Base-by-base conservation (phyloP, 2,329 filamentous ascomycete species). In the Colletotrichum tamarilloi region DNA sequence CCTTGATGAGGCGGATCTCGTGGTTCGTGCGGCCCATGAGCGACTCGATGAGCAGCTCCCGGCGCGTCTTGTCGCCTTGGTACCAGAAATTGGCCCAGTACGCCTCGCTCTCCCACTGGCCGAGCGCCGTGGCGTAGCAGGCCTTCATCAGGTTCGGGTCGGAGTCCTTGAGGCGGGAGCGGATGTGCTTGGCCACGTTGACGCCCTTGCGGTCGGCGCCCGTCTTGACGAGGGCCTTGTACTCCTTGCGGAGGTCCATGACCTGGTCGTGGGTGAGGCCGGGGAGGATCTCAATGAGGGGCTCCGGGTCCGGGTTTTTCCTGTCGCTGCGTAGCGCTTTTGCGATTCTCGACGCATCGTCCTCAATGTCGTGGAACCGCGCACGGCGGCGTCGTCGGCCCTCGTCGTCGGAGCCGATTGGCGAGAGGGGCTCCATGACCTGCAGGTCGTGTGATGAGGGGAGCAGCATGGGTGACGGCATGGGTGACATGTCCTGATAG, bases 1-100 rank as follows among this genome's bases (percentile, higher is more conserved):
- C 91, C 82, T 97, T 98, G 86, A 99, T 98, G 74, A 89, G 87
- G 12, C 90, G 88, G 75, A 98, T 94, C 79, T 98, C 97, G n/a
- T 90, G 87, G 81, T 98, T 98, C 32, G 92, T 91, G 6, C 95
- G 91, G 0, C 97, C 97, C 91, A 98, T 97, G 24, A 99, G 88
- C 6, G 92, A 91, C 83, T 99, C 97, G 78, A 98, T 98, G 66
- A 99, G 89, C 46, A 99, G 87, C 82, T 98, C 96, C 6, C 95
- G 91, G 3, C 95, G 90, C 8, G 92, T 94, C 78, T 92, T 94
- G 82, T 96, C 93, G 49, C 92, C 92, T 80, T 98, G 96, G 84
- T 98, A 98, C 92, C 95, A 98, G 83, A 95, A 98, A 82, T 98
- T 98, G 73, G 96, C 95, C 95, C 97, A 99, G 87, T 98, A 98